Evolutionary conservation across 768 basidiomycete genomes (phyloP), one percentile per base, ranked within the genome.

Genomic region (Pleurotus ostreatus): DNA sequence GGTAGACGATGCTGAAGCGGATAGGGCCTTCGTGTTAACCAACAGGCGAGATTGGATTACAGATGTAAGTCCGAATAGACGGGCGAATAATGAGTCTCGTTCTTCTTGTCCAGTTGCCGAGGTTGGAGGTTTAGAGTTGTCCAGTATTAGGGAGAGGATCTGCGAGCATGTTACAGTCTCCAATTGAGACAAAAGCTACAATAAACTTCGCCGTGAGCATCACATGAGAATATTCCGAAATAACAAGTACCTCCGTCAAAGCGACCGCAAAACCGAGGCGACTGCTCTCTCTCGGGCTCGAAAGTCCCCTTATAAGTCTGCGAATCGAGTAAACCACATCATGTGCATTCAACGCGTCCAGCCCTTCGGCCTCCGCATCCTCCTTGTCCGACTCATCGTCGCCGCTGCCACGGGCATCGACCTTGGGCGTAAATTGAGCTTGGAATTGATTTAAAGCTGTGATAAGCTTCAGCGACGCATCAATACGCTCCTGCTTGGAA

Each of bases 191-290:
- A 97, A 73, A 9, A 97, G 77, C 95, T 97, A 57, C 39, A 38
- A n/a, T 55, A 15, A 52, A 23, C n/a, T 58, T 60, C 9, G 58
- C 57, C 54, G 13, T 55, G 49, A 41, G 49, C 37, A 34, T 58
- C 46, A 41, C 43, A 62, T 46, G 30, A 15, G 56, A 56, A 20
- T 12, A 49, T 37, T 52, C 11, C 11, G 15, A 43, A 22, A 34
- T 22, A 20, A 55, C 30, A 46, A 66, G 82, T 62, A 96, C 95
- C 79, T 97, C 95, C 0, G 96, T 94, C 61, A 99, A 75, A 30
- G 94, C 94, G 44, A 99, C 96, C 7, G 94, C 93, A 67, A 98
- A 99, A 15, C 96, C 96, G 38, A 98, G 74, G 61, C 96, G 74
- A 70, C 94, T 96, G 68, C 92, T 92, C 68, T 99, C 95, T 63